Evolutionary conservation across 2,329 filamentous ascomycete genomes (phyloP), one percentile per base, ranked within the genome.

Genomic region (Colletotrichum lini): DNA sequence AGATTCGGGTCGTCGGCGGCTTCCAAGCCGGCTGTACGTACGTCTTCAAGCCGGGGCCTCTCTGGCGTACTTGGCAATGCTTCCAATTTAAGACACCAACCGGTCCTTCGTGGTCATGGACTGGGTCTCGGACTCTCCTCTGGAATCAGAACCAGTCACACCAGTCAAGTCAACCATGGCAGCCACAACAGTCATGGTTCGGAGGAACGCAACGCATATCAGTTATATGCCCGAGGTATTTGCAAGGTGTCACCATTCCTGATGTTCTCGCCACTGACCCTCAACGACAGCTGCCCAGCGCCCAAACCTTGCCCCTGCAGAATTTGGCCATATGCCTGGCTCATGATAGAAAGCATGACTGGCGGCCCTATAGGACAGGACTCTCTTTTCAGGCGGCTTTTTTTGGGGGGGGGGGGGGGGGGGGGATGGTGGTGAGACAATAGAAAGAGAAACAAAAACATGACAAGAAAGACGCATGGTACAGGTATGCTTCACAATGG

Each of bases 11-110:
- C 81, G 38, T 76, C 79, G 23, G 76, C 74, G 7, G 76, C 79
- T 42, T 78, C 79, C 7, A 79, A 79, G 16, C 70, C 80, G 7
- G 76, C 80, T n/a, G 65, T 74, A n/a, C 78, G 79, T 10, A 76
- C 79, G 16, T 75, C 76, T 13, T 56, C 64, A 9, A 26, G 58
- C 5, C 67, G 64, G 23, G 71, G 73, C 2, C 54, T 63, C 9
- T 56, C 63, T 18, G 45, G 68, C 10, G 45, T 59, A n/a, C 70
- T 70, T 10, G 58, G 62, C 35, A 65, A 21, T 26, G 54, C 65
- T 13, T 49, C 64, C 18, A 38, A 52, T 35, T 23, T 53, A 49
- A 59, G 60, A 7, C 67, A 72, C 8, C 64, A 38, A 38, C 7
- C 53, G 2, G 18, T n/a, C 8, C n/a, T 15, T 3, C 61, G 50